phyloP scores from a whole-genome alignment of 1,139 yeast species.

The Pichia sp. region DNA sequence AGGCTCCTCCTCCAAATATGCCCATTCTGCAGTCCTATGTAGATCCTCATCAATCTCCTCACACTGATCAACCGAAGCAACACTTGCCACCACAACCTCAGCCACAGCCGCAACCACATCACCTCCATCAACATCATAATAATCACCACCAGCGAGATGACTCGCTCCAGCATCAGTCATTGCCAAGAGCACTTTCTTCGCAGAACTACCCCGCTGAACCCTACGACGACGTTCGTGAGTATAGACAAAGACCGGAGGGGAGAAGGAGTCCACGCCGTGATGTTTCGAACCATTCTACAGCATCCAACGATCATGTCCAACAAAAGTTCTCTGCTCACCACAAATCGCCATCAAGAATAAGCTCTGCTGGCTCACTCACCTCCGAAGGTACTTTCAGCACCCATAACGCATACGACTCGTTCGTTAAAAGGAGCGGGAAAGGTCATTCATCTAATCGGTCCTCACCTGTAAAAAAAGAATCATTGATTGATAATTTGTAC shows the following conservation, averaged over 20 bases:
- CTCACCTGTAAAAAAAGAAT: conserved; percentile 2
- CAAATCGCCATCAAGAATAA: neutral
- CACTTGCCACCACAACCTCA: conserved; percentile 1
- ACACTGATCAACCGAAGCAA: neutral
- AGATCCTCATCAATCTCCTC: neutral
- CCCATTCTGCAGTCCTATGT: neutral
- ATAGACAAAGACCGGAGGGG: neutral
- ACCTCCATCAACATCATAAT: neutral
- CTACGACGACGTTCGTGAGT: neutral
- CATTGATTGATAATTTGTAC: neutral
- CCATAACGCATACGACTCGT: conserved; percentile 2
- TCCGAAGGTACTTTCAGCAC: neutral
- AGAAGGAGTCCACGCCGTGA: neutral
- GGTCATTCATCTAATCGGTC: neutral
- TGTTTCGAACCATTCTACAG: neutral
- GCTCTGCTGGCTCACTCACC: neutral
- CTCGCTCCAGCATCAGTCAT: neutral
- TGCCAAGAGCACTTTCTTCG: neutral
- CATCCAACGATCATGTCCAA: neutral
- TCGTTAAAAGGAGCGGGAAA: conserved; percentile 3
- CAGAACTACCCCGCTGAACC: neutral
- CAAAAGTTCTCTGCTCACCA: neutral
- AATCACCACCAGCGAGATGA: neutral
- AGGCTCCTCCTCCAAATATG: conserved; percentile 4
- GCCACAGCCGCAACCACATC: neutral